phyloP scores from a whole-genome alignment of 495 filamentous ascomycete species.

The Neurospora sp. region DNA sequence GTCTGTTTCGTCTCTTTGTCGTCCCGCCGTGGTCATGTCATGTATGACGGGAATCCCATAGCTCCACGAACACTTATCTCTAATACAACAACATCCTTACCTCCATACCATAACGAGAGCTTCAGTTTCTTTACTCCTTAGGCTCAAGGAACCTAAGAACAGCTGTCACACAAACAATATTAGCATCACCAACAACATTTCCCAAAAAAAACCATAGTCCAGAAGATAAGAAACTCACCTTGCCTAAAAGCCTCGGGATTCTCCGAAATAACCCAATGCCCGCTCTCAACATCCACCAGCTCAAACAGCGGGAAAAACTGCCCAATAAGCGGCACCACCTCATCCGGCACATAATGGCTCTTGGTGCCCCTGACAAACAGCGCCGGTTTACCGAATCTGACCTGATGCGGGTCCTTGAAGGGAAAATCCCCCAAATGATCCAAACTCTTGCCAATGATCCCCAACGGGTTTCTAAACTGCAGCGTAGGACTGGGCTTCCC shows the following conservation, averaged over 20 bases:
- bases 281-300: constrained; percentile 72
- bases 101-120: neutral
- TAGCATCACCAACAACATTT: neutral
- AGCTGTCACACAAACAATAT: constrained; percentile 26
- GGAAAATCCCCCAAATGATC: constrained; percentile 76
- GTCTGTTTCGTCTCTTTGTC: neutral
- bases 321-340: constrained; percentile 78
- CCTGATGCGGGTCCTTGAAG: constrained; percentile 51
- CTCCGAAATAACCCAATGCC: constrained; percentile 93
- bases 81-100: constrained; percentile 1
- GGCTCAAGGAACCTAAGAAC: constrained; percentile 54
- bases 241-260: constrained; percentile 77
- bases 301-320: constrained; percentile 79
- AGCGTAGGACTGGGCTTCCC: constrained; percentile 3
- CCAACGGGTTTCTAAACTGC: constrained; percentile 39
- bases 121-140: constrained; percentile 30
- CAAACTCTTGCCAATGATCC: constrained; percentile 24
- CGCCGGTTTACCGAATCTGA: constrained; percentile 62
- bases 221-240: constrained; percentile 41
- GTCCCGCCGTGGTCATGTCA: neutral
- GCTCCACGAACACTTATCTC: neutral
- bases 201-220: neutral
- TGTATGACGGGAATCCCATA: neutral
- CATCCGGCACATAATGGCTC: constrained; percentile 79
- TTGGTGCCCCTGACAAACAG: constrained; percentile 76